These are phyloP conservation scores for Akanthomyces uredinophilus DNA, from an alignment of 2,329 filamentous ascomycete species.

Conservation along the genomic window DNA sequence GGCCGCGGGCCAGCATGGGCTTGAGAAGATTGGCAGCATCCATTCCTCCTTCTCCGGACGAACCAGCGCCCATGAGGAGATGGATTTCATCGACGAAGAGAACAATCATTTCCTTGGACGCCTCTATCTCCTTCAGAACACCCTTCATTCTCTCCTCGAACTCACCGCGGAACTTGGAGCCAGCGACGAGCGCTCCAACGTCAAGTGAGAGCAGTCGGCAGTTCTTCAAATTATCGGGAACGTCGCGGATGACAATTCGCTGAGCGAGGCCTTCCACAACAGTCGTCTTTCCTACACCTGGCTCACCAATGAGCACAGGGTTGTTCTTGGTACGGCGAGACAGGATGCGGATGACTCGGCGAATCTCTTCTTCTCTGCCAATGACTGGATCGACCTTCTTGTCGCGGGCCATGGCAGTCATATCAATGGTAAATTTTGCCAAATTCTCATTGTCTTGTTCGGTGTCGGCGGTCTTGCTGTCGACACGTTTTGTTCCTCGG, in stretches of 20 bases:
- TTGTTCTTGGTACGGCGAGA: slow-evolving; percentile 97
- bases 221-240: slow-evolving; percentile 88
- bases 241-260: slow-evolving; percentile 93
- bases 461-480: slow-evolving; percentile 91
- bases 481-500: slow-evolving; percentile 85
- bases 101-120: slow-evolving; percentile 93
- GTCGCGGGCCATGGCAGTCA: slow-evolving; percentile 93
- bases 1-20: slow-evolving; percentile 94
- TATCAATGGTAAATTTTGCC: slow-evolving; percentile 97
- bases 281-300: slow-evolving; percentile 97
- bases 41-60: slow-evolving; percentile 95
- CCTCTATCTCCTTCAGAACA: slow-evolving; percentile 91
- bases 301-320: slow-evolving; percentile 93
- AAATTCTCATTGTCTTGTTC: slow-evolving; percentile 93
- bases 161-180: slow-evolving; percentile 97
- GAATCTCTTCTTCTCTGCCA: slow-evolving; percentile 91
- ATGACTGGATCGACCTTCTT: slow-evolving; percentile 98
- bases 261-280: slow-evolving; percentile 94
- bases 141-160: slow-evolving; percentile 99
- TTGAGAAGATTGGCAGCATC: slow-evolving; percentile 96
- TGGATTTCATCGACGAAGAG: slow-evolving; percentile 99
- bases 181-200: slow-evolving; percentile 89
- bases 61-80: slow-evolving; percentile 93
- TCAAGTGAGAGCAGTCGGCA: slow-evolving; percentile 94
- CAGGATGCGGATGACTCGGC: slow-evolving; percentile 84